These are phyloP conservation scores for Hanseniaspora uvarum DNA, from an alignment of 1,139 yeast genomes.

Conservation along the genomic window DNA sequence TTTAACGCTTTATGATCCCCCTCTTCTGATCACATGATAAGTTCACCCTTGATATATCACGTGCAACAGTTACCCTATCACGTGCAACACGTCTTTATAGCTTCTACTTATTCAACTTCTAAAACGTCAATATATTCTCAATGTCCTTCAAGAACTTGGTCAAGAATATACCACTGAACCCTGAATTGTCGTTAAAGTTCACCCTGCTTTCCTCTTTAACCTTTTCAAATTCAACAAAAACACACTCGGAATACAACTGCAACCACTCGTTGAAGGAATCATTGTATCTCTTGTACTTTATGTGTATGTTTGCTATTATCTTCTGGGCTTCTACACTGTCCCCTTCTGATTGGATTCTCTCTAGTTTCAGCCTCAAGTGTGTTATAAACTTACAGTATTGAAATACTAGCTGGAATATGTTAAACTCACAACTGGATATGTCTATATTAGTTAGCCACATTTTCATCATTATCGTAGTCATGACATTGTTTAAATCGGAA, in stretches of 20 bases:
- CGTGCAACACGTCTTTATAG: not conserved
- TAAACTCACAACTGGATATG: constrained; percentile 26
- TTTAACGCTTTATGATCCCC: no score
- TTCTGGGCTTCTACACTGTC: not conserved
- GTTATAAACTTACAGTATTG: constrained; percentile 28
- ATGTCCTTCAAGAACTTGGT: constrained; percentile 11
- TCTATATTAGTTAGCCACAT: constrained; percentile 23
- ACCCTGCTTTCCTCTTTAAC: not conserved
- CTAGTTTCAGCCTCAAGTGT: constrained; percentile 23
- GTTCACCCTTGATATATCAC: no score
- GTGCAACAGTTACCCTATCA: no score
- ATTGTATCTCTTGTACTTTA: constrained; percentile 6
- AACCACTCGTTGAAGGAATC: constrained; percentile 16
- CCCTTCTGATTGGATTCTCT: not conserved
- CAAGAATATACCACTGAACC: constrained; percentile 4
- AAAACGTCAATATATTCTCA: not conserved
- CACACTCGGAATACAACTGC: constrained; percentile 16
- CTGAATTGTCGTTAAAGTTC: not conserved
- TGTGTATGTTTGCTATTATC: not conserved
- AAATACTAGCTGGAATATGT: constrained; percentile 27
- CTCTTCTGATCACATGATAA: not conserved
- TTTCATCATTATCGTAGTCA: constrained; percentile 28
- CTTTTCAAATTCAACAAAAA: constrained; percentile 9
- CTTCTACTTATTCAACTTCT: not conserved
- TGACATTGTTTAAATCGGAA: constrained; percentile 24